Percentiles rank a stretch among this genome's conserved stretches.
phyloP scores from a whole-genome alignment of 495 filamentous ascomycete genomes.

The Recurvomyces mirabilis region DNA sequence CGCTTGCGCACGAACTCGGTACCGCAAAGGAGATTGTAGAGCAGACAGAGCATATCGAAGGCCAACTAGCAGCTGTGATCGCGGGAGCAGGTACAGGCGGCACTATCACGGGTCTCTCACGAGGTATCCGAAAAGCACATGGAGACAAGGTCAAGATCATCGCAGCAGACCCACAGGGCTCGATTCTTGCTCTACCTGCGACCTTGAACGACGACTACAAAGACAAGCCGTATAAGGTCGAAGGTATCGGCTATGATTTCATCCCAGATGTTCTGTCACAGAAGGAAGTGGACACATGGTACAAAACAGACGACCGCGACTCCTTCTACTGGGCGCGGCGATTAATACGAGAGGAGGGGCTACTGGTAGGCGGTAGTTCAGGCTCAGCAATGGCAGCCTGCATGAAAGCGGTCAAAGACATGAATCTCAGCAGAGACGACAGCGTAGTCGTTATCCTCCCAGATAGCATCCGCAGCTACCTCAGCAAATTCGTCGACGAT shows the following conservation, averaged over 20 bases:
- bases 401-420: conserved; percentile 61
- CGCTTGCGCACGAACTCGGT: conserved; percentile 83
- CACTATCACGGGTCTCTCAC: conserved; percentile 83
- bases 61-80: conserved; percentile 47
- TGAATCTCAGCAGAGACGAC: conserved; percentile 61
- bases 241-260: conserved; percentile 98
- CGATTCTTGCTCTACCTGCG: conserved; percentile 71
- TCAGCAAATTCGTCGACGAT: conserved; percentile 98
- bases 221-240: conserved; percentile 88
- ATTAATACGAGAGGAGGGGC: conserved; percentile 86
- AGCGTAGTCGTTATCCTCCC: conserved; percentile 83
- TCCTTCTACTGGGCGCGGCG: conserved; percentile 81
- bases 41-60: conserved; percentile 77
- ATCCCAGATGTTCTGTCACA: conserved; percentile 87
- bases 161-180: conserved; percentile 83
- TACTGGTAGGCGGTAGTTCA: conserved; percentile 88
- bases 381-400: conserved; percentile 85
- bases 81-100: conserved; percentile 93
- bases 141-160: conserved; percentile 72
- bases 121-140: conserved; percentile 69
- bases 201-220: conserved; percentile 63
- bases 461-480: conserved; percentile 92
- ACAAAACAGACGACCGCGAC: conserved; percentile 90
- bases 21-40: conserved; percentile 95
- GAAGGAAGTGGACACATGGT: conserved; percentile 78